These are phyloP conservation scores for Pseudogymnoascus destructans DNA, from an alignment of 2,329 filamentous ascomycete species.

Conservation along the genomic window DNA sequence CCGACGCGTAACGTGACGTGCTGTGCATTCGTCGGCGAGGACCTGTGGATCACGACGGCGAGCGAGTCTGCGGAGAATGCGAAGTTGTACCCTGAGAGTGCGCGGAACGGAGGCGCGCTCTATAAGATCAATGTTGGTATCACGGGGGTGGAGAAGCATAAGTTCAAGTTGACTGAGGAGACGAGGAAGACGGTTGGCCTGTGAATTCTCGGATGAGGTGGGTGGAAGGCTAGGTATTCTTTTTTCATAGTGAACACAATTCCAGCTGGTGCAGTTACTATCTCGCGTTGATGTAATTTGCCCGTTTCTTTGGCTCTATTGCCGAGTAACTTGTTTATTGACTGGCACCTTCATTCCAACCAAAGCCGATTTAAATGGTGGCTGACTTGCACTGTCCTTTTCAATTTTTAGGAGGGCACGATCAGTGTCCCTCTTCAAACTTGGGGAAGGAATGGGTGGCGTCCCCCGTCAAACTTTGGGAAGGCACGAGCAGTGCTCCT, in stretches of 20 bases:
- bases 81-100: slow-evolving; percentile 47
- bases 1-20: slow-evolving; percentile 74
- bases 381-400: background rate
- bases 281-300: background rate
- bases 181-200: background rate
- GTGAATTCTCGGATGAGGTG: background rate
- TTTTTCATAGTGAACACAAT: background rate
- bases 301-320: background rate
- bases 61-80: slow-evolving; percentile 42
- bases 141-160: slow-evolving; percentile 47
- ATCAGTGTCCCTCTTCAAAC: background rate
- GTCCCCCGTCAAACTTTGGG: background rate
- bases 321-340: background rate
- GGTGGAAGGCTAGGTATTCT: background rate
- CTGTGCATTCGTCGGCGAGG: slow-evolving; percentile 61
- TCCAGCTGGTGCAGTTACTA: background rate
- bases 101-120: slow-evolving; percentile 53
- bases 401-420: background rate
- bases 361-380: background rate
- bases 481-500: background rate
- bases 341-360: background rate
- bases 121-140: slow-evolving; percentile 70
- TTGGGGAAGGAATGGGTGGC: background rate
- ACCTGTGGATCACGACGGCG: slow-evolving; percentile 70
- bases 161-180: slow-evolving; percentile 37